Evolutionary conservation across 176 grass and related monocot species (phyloP).

Genomic region (Carex parvula): DNA sequence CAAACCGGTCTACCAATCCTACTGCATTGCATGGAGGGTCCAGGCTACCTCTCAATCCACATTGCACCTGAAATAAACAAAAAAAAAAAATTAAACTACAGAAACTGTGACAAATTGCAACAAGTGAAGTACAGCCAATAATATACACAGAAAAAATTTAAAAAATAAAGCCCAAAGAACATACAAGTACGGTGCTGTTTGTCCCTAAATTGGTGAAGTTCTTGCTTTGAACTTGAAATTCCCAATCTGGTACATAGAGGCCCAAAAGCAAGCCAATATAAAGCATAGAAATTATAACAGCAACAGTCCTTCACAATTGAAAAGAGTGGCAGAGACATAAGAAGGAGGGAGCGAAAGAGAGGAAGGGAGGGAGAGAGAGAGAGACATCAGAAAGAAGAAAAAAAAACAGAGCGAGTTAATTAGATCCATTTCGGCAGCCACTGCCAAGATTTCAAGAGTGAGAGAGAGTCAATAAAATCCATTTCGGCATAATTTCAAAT

Average conservation of each 20-base stretch:
- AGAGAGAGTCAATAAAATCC: not conserved
- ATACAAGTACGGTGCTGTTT: slow-evolving; percentile 40
- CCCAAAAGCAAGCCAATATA: slow-evolving; percentile 68
- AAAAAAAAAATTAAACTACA: not conserved
- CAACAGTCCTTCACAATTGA: slow-evolving; percentile 58
- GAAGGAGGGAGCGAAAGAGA: not conserved
- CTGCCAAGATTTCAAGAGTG: too few relatives aligned
- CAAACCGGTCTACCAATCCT: slow-evolving; percentile 64
- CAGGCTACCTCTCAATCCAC: slow-evolving; percentile 75
- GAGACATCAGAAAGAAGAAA: not conserved
- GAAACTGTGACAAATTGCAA: not conserved
- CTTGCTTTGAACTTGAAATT: slow-evolving; percentile 61
- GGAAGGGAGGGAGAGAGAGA: not conserved
- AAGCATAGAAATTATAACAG: slow-evolving; percentile 49
- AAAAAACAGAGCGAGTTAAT: not conserved
- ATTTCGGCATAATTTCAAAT: not conserved
- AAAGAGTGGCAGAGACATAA: not conserved
- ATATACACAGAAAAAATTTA: slow-evolving; percentile 3
- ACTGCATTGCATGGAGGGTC: slow-evolving; percentile 92
- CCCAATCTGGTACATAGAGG: slow-evolving; percentile 79
- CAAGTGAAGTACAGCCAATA: not conserved
- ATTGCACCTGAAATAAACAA: slow-evolving; percentile 52
- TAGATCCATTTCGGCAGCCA: not conserved
- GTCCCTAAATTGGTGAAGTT: slow-evolving; percentile 42
- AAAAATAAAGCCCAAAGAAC: slow-evolving; percentile 1